A percentile compares a stretch with the other conserved stretches of the same genome.
Evolutionary conservation across 1,284 basidiomycete genomes (phyloP).

Genomic region (Fomitopsis schrenkii): DNA sequence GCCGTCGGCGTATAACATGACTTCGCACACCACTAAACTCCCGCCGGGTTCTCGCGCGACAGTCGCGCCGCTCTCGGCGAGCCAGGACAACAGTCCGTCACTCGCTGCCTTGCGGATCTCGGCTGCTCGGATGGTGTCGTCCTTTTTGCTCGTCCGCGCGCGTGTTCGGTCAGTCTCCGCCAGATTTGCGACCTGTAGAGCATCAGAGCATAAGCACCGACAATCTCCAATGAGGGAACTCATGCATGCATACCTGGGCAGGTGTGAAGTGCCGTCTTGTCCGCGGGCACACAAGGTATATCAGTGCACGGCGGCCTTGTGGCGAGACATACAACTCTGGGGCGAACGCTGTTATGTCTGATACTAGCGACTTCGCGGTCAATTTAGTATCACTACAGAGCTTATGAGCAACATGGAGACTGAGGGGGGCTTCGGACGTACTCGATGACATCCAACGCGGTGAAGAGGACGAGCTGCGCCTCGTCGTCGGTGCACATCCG

Average conservation of each 20-base stretch:
- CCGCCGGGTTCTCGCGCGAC: slow-evolving; percentile 74
- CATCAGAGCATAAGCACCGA: slow-evolving; percentile 14
- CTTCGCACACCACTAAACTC: slow-evolving; percentile 71
- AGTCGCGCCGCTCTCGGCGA: slow-evolving; percentile 53
- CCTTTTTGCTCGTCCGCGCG: slow-evolving; percentile 78
- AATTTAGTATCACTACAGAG: slow-evolving; percentile 78
- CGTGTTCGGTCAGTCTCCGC: slow-evolving; percentile 67
- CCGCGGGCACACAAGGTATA: slow-evolving; percentile 79
- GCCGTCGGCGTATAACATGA: slow-evolving; percentile 79
- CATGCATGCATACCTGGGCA: slow-evolving; percentile 29
- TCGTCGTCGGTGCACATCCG: slow-evolving; percentile 84
- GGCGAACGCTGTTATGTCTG: slow-evolving; percentile 54
- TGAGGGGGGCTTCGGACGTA: slow-evolving; percentile 31
- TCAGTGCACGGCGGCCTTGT: slow-evolving; percentile 72
- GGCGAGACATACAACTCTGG: slow-evolving; percentile 50
- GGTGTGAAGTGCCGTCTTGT: slow-evolving; percentile 81
- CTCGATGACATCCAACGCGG: slow-evolving; percentile 85
- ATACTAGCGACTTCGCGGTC: slow-evolving; percentile 71
- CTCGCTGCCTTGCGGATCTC: slow-evolving; percentile 74
- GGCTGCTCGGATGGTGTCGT: slow-evolving; percentile 49
- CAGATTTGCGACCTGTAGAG: slow-evolving; percentile 49
- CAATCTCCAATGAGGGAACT: background rate
- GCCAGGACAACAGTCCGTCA: slow-evolving; percentile 62
- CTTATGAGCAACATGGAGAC: background rate
- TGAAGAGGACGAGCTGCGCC: slow-evolving; percentile 84